Percentiles rank a stretch among this genome's conserved stretches.
phyloP scores from a whole-genome alignment of 331 rosid species.

The Quercus phellos region DNA sequence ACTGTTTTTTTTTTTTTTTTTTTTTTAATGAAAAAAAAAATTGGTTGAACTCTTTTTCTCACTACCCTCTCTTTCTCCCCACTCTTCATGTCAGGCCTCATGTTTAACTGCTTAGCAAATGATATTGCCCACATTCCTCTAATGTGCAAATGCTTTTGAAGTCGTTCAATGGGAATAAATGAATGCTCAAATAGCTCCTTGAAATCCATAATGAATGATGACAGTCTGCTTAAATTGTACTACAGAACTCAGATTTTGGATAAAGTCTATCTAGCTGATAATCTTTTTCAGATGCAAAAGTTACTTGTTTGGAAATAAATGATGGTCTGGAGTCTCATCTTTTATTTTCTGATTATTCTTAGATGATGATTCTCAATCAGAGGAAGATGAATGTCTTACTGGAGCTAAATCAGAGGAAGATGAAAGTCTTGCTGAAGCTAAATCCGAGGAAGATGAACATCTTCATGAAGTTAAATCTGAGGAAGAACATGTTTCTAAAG shows the following conservation, averaged over 20 bases:
- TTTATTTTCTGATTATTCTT: neutral
- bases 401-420: conserved; percentile 40
- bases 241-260: conserved; percentile 4
- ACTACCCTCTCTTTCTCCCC: neutral
- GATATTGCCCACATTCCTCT: neutral
- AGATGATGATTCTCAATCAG: conserved; percentile 41
- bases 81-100: neutral
- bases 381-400: conserved; percentile 37
- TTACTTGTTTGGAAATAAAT: conserved; percentile 10
- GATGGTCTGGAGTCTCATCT: neutral
- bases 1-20: too few species aligned
- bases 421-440: conserved; percentile 19
- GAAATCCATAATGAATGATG: neutral
- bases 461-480: conserved; percentile 29
- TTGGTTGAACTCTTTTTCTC: neutral
- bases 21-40: too few species aligned
- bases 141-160: neutral
- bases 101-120: neutral
- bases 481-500: conserved; percentile 37
- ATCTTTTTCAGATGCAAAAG: conserved; percentile 5
- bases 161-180: neutral
- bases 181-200: neutral
- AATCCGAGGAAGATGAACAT: conserved; percentile 34
- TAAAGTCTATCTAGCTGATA: conserved; percentile 7
- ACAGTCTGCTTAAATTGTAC: neutral